Evolutionary conservation across 2,329 filamentous ascomycete species (phyloP).

Genomic region (Stemphylium beticola): DNA sequence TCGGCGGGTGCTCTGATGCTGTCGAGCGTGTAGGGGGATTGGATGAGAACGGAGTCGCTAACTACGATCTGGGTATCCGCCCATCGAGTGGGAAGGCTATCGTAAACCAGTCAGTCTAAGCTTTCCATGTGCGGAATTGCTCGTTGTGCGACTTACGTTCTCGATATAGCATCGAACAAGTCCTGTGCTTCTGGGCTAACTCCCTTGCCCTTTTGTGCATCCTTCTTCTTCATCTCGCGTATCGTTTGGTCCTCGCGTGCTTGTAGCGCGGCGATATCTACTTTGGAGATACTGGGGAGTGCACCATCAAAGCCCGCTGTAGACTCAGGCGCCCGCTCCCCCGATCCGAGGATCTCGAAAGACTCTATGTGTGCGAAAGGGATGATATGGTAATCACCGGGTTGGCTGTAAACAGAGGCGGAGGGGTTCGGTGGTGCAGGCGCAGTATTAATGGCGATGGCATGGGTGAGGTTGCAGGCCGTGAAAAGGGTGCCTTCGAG

Average conservation of each 20-base stretch:
- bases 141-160: constrained; percentile 53
- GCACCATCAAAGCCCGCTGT: constrained; percentile 54
- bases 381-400: constrained; percentile 66
- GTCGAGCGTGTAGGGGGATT: constrained; percentile 63
- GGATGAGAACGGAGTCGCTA: constrained; percentile 65
- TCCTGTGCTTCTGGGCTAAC: constrained; percentile 68
- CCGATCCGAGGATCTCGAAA: constrained; percentile 59
- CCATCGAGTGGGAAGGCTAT: constrained; percentile 63
- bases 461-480: constrained; percentile 65
- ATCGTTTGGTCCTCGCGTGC: constrained; percentile 63
- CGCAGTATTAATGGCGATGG: constrained; percentile 66
- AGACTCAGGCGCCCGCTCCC: constrained; percentile 43
- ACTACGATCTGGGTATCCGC: constrained; percentile 65
- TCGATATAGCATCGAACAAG: constrained; percentile 66
- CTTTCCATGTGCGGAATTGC: background rate
- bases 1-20: constrained; percentile 57
- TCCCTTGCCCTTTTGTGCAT: constrained; percentile 65
- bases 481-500: constrained; percentile 69
- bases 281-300: constrained; percentile 54
- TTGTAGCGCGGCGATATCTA: constrained; percentile 62
- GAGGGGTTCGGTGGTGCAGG: constrained; percentile 52
- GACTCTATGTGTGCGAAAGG: constrained; percentile 64
- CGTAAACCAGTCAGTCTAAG: constrained; percentile 10
- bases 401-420: constrained; percentile 47
- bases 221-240: constrained; percentile 62